Percentiles rank a stretch among this genome's conserved stretches.
Evolutionary conservation across 106 monocot genomes (phyloP).

Genomic region (Acorus gramineus): DNA sequence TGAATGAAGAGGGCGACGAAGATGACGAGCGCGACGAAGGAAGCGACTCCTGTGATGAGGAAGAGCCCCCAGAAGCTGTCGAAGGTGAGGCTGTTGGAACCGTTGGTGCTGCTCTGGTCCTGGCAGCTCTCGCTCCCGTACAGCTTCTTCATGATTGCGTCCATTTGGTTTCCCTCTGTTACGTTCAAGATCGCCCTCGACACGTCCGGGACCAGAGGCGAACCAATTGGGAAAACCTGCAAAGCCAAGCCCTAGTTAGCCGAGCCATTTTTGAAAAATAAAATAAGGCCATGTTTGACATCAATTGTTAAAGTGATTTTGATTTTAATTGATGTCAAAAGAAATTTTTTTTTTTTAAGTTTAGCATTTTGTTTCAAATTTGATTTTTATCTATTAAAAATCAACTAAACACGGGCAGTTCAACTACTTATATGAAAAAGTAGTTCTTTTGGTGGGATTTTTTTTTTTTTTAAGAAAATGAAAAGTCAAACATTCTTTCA

Average conservation of each 20-base stretch:
- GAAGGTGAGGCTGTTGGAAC: conserved; percentile 6
- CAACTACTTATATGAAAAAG: no score
- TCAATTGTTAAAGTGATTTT: no score
- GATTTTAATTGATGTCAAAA: no score
- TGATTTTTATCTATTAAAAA: no score
- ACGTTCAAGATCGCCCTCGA: conserved; percentile 8
- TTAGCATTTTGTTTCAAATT: no score
- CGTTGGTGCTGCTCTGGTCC: conserved; percentile 4
- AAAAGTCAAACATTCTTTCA: no score
- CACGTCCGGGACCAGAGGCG: neutral
- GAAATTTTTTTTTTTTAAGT: no score
- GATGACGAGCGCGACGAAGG: conserved; percentile 8
- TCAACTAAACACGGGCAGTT: no score
- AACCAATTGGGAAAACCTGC: neutral
- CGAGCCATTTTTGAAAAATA: no score
- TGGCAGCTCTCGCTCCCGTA: neutral
- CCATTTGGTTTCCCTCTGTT: conserved; percentile 2
- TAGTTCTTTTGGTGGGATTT: no score
- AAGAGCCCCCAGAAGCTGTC: conserved; percentile 19
- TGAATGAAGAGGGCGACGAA: conserved; percentile 12
- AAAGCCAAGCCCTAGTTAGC: neutral
- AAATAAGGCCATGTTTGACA: no score
- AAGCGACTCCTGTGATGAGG: conserved; percentile 8
- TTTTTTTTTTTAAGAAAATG: no score
- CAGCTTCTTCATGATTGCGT: conserved; percentile 3